A percentile compares a stretch with the other conserved stretches of the same genome.
These are phyloP conservation scores for Axilococcus clingmanii DNA, from an alignment of 139 green algal genomes.

Conservation along the genomic window DNA sequence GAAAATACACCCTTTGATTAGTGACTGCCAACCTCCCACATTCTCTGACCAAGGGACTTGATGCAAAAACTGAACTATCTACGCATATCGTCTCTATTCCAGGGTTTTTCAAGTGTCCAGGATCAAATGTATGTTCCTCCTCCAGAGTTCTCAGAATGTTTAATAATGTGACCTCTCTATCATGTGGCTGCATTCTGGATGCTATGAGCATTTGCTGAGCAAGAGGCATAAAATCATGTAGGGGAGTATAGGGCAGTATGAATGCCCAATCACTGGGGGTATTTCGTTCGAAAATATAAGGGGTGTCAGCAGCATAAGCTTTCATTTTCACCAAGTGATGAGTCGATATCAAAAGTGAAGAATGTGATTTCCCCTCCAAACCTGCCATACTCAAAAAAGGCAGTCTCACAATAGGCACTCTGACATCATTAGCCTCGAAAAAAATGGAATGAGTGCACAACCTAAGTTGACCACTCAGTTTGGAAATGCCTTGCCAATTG, in stretches of 20 bases:
- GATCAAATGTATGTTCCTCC: conserved; percentile 55
- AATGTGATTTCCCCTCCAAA: background rate
- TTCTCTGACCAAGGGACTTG: conserved; percentile 43
- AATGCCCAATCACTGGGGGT: conserved; percentile 47
- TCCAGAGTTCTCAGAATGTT: conserved; percentile 29
- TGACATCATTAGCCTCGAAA: conserved; percentile 75
- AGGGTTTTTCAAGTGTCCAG: conserved; percentile 37
- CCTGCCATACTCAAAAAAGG: conserved; percentile 3
- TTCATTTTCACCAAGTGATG: no score
- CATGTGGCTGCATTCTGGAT: conserved; percentile 35
- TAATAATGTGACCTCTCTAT: conserved; percentile 40
- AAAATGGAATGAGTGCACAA: conserved; percentile 73
- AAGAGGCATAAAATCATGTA: conserved; percentile 51
- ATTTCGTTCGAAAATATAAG: conserved; percentile 41
- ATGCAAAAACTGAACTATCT: conserved; percentile 25
- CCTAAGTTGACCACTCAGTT: conserved; percentile 61
- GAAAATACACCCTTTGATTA: conserved; percentile 70
- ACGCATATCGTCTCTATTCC: conserved; percentile 47
- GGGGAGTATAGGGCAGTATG: conserved; percentile 43
- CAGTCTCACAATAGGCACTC: conserved; percentile 65
- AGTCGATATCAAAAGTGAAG: conserved; percentile 10
- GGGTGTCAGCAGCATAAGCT: conserved; percentile 54
- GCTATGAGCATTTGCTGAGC: conserved; percentile 52
- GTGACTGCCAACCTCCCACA: conserved; percentile 65
- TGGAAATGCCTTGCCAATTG: conserved; percentile 44